Evolutionary conservation across 2,329 filamentous ascomycete species (phyloP), one percentile per base, ranked within the genome.

Genomic region (Hymenoscyphus fructigenus): DNA sequence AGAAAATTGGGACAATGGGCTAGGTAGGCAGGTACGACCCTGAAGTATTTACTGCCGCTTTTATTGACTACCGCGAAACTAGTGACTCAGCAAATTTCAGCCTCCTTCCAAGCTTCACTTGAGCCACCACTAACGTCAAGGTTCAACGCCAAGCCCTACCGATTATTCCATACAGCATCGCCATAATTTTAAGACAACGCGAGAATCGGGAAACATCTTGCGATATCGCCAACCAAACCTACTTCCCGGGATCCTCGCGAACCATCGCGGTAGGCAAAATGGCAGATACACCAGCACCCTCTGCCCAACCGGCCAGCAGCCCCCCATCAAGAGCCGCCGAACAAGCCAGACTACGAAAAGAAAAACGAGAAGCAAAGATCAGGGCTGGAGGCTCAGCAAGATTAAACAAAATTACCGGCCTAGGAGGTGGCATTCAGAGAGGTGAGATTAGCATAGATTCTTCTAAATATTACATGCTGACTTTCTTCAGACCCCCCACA

Each of bases 351-450:
- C 82, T 92, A 65, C 89, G 91, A 71, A 91, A 92, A 77, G 91
- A 93, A 76, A 87, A 90, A 47, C 85, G 91, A 59, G 89, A 92
- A 76, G 91, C 90, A 65, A 94, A 93, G 81, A 88, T 93, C 78
- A 86, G 84, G 72, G 86, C 88, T 59, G 88, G 89, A 66, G 91
- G 89, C 64, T 85, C 87, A 20, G 84, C 87, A 47, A 81, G 91
- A 66, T 79, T 95, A 67, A 88, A 91, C 72, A 90, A 85, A 76
- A 95, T 95, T 76, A 91, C 89, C 14, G 88, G 88, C 1, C 78
- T 92, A 29, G 88, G 88, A 63, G 88, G 87, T 32, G 82, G 84
- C 67, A 60, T 84, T n/a, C 77, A 79, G 68, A 72, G 79, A 77
- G 80, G 82, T 84, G 62, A 17, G 62, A 55, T 20, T 17, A 2